These are phyloP conservation scores for Penicillium sp. DNA, from an alignment of 2,329 filamentous ascomycete species.

Conservation along the genomic window DNA sequence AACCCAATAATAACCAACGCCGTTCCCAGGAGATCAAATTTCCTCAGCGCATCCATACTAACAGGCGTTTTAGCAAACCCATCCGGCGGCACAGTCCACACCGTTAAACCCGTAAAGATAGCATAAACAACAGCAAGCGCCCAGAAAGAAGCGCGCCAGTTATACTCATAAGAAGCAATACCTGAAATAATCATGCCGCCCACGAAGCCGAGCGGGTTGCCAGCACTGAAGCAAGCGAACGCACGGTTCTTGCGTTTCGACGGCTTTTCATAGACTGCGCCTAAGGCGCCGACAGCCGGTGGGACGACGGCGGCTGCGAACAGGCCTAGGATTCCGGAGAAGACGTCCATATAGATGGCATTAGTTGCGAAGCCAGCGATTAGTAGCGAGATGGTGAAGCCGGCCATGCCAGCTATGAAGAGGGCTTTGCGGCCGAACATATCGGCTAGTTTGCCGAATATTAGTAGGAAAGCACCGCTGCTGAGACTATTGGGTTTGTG, in stretches of 20 bases:
- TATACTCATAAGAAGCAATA: slow-evolving; percentile 59
- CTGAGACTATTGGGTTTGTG: slow-evolving; percentile 48
- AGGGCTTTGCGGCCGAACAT: slow-evolving; percentile 63
- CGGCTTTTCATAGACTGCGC: slow-evolving; percentile 62
- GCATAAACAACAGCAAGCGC: slow-evolving; percentile 64
- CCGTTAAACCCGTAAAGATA: slow-evolving; percentile 56
- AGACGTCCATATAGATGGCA: slow-evolving; percentile 60
- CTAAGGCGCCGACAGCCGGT: slow-evolving; percentile 64
- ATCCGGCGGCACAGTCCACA: slow-evolving; percentile 63
- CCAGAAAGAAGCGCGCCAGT: slow-evolving; percentile 64
- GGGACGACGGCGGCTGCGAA: slow-evolving; percentile 63
- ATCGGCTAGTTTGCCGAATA: slow-evolving; percentile 66
- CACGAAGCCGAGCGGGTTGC: slow-evolving; percentile 58
- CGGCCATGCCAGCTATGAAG: slow-evolving; percentile 60
- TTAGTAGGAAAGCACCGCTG: slow-evolving; percentile 64
- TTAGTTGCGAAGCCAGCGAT: slow-evolving; percentile 60
- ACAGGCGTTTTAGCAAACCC: slow-evolving; percentile 44
- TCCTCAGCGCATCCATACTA: slow-evolving; percentile 51
- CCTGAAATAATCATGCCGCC: slow-evolving; percentile 62
- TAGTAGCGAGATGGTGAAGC: slow-evolving; percentile 58
- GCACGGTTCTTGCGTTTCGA: slow-evolving; percentile 62
- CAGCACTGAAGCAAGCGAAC: slow-evolving; percentile 62
- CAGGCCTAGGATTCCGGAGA: slow-evolving; percentile 65
- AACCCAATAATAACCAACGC: slow-evolving; percentile 63
- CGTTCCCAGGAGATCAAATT: slow-evolving; percentile 63